Percentiles rank a stretch among this genome's conserved stretches.
These are phyloP conservation scores for Cytospora schulzeri DNA, from an alignment of 2,329 filamentous ascomycete genomes.

Conservation along the genomic window DNA sequence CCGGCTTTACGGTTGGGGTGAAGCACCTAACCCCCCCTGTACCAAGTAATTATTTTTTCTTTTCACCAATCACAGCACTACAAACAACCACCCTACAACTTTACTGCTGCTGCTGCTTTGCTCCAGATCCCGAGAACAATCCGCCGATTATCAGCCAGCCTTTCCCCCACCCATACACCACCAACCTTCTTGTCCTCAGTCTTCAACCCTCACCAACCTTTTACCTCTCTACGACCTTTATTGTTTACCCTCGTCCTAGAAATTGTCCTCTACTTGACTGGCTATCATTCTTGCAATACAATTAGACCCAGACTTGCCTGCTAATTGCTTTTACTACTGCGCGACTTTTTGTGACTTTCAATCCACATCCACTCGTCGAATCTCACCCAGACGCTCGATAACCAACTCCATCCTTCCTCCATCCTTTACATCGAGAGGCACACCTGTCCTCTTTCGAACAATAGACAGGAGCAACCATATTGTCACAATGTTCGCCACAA, in stretches of 20 bases:
- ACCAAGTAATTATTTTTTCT: not conserved
- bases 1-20: too few species aligned
- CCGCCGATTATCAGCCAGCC: conserved; percentile 14
- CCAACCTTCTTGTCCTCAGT: not conserved
- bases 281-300: not conserved
- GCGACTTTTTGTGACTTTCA: conserved; percentile 4
- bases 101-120: conserved; percentile 3
- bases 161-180: not conserved
- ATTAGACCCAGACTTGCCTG: not conserved
- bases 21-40: not conserved
- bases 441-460: not conserved
- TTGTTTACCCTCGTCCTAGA: not conserved
- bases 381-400: not conserved
- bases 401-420: not conserved
- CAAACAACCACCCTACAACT: not conserved
- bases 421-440: not conserved
- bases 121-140: conserved; percentile 23
- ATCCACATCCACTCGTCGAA: not conserved
- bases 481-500: conserved; percentile 56
- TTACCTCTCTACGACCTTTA: not conserved
- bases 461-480: not conserved
- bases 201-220: not conserved
- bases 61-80: not conserved
- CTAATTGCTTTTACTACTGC: not conserved
- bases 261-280: not conserved